Base-by-base conservation (phyloP, 1,284 basidiomycete genomes). In the Leucoagaricus sp. region DNA sequence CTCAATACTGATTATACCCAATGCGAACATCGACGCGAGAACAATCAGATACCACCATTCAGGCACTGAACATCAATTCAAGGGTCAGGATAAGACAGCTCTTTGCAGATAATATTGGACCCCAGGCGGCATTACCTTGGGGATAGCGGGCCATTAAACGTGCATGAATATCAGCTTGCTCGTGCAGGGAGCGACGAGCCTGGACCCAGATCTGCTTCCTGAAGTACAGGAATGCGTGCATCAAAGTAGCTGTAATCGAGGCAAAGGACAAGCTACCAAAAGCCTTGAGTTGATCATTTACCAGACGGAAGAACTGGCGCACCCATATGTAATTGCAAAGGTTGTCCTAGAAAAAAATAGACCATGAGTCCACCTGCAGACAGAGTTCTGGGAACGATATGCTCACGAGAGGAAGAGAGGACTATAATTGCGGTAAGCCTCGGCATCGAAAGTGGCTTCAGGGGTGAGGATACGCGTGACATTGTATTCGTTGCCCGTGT, bases 131-230 rank as follows among this genome's bases (percentile, higher is more conserved):
- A 45, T 49, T 51, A 68, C 67, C 64, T 69, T 87, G 83, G 2
- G 73, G 76, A 71, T 96, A 96, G 57, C 78, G 78, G 6, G 83
- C 73, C 93, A 95, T 95, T 31, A 94, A 75, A 5, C 83, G 75
- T 3, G 84, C 83, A 69, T 96, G 93, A 51, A 96, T 86, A 72
- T 96, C 93, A 12, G 91, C 89, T 62, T 91, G 85, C 64, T 93
- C 90, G 45, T 79, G 67, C 61, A 87, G 73, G 9, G 84, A 80
- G 36, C 82, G 78, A 26, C 90, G 74, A 0, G 85, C 79, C 58
- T 84, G 82, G 15, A 75, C 70, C 79, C 84, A 85, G 58, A 95
- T 89, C 60, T 87, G 82, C 65, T 86, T 86, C 58, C 92, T 87
- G 77, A 91, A 89, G 71, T 89, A 89, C 13, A 95, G 40, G 44